phyloP scores from a whole-genome alignment of 1,284 basidiomycete genomes.

The Sanghuangporus baumii region DNA sequence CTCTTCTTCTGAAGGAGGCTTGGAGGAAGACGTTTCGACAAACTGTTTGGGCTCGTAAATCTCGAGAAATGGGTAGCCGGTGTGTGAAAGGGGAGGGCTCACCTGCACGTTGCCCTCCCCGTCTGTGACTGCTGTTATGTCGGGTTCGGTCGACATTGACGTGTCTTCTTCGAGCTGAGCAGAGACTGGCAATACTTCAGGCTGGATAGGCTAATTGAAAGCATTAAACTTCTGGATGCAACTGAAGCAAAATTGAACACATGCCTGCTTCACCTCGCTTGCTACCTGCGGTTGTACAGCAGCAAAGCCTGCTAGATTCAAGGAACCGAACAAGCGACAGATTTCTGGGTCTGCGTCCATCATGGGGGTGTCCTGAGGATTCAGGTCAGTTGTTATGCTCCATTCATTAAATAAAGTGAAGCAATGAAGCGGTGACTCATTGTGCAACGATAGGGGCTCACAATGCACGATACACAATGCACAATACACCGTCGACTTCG shows the following conservation, averaged over 20 bases:
- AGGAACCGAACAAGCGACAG: neutral
- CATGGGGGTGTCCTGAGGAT: neutral
- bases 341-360: neutral
- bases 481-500: neutral
- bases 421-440: neutral
- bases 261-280: neutral
- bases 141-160: neutral
- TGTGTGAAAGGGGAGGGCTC: neutral
- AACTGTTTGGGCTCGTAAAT: slow-evolving; percentile 7
- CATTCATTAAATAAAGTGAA: neutral
- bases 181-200: neutral
- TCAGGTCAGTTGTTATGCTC: neutral
- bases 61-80: slow-evolving; percentile 3
- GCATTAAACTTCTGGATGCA: neutral
- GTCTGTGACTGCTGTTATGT: slow-evolving; percentile 9
- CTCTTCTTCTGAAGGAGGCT: neutral
- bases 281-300: neutral
- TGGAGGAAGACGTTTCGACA: slow-evolving; percentile 1
- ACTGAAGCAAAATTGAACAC: neutral
- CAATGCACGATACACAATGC: neutral
- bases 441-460: neutral
- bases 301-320: neutral
- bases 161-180: neutral
- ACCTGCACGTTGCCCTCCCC: slow-evolving; percentile 16
- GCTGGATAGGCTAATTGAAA: neutral